Base-by-base conservation (phyloP, 805 yeast genomes). In the Ascoidea tarda region DNA sequence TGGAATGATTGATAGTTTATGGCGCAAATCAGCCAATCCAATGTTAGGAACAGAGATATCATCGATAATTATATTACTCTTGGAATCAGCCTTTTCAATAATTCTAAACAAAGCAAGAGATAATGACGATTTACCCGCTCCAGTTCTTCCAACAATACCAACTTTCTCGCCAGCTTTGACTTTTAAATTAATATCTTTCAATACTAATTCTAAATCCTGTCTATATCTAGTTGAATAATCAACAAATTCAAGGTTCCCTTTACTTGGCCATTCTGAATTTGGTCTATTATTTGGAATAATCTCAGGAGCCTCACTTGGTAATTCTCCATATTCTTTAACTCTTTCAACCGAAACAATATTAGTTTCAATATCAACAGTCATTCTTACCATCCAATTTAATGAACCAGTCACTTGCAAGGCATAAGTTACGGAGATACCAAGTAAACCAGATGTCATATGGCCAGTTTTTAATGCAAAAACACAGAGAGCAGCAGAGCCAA, bases 321-420 rank as follows among this genome's bases (percentile, higher is more conserved):
- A 71, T n/a, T 70, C 66, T 45, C 95, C 78, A 66, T 90, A 91
- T 66, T 91, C 99, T 67, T 87, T 74, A 52, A 91, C 82, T 69
- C 99, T 82, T 71, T 91, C 99, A 48, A 95, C 96, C 16, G 96
- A 86, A 46, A 93, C 99, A 70, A 93, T 90, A 67, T 89, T 91
- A 10, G 97, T 89, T 68, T 93, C 99, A 49, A 93, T 96, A 61
- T 93, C 99, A 48, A 93, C 99, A 0, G 97, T 87, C 98, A 90
- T 91, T 70, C 99, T 79, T 33, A 93, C 98, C 68, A 93, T 88
- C 97, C 97, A 91, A 67, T 89, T 91, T 68, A 93, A 76, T 0
- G 96, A 77, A 68, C 89, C 96, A 0, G 99, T 93, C 55, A 90
- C 78, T 66, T 88, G 96, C 57, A 93, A 74, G 2, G 99, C 91